These are phyloP conservation scores for Mycena sanguinolenta DNA, from an alignment of 768 basidiomycete genomes.

Conservation along the genomic window DNA sequence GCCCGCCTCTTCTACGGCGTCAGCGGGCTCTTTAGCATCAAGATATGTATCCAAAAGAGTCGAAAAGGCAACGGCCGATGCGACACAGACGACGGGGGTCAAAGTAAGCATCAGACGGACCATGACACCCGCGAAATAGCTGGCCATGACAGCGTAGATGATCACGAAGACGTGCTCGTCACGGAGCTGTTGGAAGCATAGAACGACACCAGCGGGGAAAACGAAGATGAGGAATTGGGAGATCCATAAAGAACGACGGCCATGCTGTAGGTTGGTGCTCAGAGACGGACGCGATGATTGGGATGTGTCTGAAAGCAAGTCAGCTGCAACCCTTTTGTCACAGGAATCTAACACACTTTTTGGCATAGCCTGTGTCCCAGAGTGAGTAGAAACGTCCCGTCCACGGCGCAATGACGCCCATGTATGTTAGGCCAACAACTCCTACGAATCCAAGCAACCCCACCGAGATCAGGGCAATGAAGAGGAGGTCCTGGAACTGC, in stretches of 20 bases:
- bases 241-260: constrained; percentile 99
- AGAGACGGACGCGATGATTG: constrained; percentile 98
- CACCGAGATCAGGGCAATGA: constrained; percentile 73
- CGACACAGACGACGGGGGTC: constrained; percentile 95
- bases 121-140: constrained; percentile 99
- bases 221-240: constrained; percentile 97
- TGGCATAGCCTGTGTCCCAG: constrained; percentile 99
- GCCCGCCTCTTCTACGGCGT: constrained; percentile 47
- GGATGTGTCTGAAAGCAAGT: constrained; percentile 76
- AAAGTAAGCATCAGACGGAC: constrained; percentile 98
- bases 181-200: constrained; percentile 94
- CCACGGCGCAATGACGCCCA: constrained; percentile 98
- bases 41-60: constrained; percentile 91
- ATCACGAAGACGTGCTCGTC: constrained; percentile 99
- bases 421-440: constrained; percentile 87
- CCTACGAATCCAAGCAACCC: constrained; percentile 81
- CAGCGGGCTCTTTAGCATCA: constrained; percentile 81
- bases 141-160: constrained; percentile 95
- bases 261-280: constrained; percentile 99
- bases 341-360: constrained; percentile 72
- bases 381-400: constrained; percentile 99
- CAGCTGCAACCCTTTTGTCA: constrained; percentile 22
- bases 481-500: constrained; percentile 90
- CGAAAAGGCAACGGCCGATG: constrained; percentile 92
- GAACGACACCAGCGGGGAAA: constrained; percentile 95